Base-by-base conservation (phyloP, 805 yeast genomes). In the Candida michaelii region DNA sequence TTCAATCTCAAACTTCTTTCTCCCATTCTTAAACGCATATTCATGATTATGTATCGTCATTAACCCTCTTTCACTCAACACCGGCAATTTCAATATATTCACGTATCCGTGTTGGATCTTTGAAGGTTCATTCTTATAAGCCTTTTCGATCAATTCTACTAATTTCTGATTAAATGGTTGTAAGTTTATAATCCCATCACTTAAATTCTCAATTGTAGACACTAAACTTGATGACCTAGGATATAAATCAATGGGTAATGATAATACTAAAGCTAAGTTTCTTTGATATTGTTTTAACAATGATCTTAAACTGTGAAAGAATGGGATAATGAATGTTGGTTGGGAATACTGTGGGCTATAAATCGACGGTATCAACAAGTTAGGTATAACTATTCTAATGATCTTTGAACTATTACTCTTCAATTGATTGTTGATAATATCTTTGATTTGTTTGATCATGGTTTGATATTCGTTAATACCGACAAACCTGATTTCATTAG, bases 81-180 rank as follows among this genome's bases (percentile, higher is more conserved):
- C 71, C 0, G 96, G 93, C 7, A 90, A 55, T 53, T 87, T 86
- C 43, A 76, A 60, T 2, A 93, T 69, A 56, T 91, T 86, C 31
- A 91, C 76, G 40, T 89, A 74, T 0, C 98, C 99, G 55, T 90
- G 97, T 51, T 83, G 89, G 19, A 85, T 76, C 56, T 83, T 85
- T 13, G 80, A 68, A 5, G 93, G 91, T 53, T 83, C 83, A 52
- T 75, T 80, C 52, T 79, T 80, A 60, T 84, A 84, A 0, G 85
- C 83, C 43, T 72, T 74, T 52, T 85, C 93, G 51, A 86, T 69
- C 42, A 82, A 69, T 44, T 76, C 79, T 36, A 77, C 60, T 76
- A 85, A 76, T 39, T 78, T 85, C 45, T 87, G 89, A 48, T 82
- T 82, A 63, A 90, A 88, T 1, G 97, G 96, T 48, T 83, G 86